Evolutionary conservation across 73 alveolate genomes (phyloP).

Genomic region (Effrenium voratum): DNA sequence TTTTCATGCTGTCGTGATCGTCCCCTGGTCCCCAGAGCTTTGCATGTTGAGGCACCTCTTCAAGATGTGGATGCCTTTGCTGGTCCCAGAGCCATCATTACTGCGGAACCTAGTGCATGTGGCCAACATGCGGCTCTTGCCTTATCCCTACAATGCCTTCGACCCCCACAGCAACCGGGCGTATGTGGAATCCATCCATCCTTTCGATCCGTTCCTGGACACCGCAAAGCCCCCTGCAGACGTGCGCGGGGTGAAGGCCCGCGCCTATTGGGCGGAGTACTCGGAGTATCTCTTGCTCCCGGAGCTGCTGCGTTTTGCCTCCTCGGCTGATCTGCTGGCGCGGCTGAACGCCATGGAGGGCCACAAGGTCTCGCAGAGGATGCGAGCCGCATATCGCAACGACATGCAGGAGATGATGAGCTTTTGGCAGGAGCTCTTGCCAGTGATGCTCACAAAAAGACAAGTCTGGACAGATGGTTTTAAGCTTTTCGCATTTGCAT

Average conservation of each 20-base stretch:
- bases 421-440: slow-evolving; percentile 59
- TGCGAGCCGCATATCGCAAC: slow-evolving; percentile 65
- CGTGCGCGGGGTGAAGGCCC: slow-evolving; percentile 12
- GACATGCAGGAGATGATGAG: slow-evolving; percentile 62
- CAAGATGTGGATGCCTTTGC: slow-evolving; percentile 62
- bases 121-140: slow-evolving; percentile 71
- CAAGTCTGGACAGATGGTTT: no score
- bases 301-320: slow-evolving; percentile 15
- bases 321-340: slow-evolving; percentile 30
- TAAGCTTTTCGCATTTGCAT: no score
- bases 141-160: slow-evolving; percentile 26
- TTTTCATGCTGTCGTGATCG: slow-evolving; percentile 56
- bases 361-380: slow-evolving; percentile 47
- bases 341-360: slow-evolving; percentile 44
- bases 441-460: no score
- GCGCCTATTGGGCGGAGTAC: slow-evolving; percentile 48
- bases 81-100: slow-evolving; percentile 21
- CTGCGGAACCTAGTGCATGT: slow-evolving; percentile 66
- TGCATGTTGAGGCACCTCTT: slow-evolving; percentile 78
- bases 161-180: slow-evolving; percentile 63
- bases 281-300: slow-evolving; percentile 46
- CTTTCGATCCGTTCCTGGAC: slow-evolving; percentile 58
- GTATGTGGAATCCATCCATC: slow-evolving; percentile 7
- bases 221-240: slow-evolving; percentile 6
- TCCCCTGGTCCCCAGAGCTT: slow-evolving; percentile 86